Base-by-base conservation (phyloP, 2,329 filamentous ascomycete species). In the Cadophora malorum region DNA sequence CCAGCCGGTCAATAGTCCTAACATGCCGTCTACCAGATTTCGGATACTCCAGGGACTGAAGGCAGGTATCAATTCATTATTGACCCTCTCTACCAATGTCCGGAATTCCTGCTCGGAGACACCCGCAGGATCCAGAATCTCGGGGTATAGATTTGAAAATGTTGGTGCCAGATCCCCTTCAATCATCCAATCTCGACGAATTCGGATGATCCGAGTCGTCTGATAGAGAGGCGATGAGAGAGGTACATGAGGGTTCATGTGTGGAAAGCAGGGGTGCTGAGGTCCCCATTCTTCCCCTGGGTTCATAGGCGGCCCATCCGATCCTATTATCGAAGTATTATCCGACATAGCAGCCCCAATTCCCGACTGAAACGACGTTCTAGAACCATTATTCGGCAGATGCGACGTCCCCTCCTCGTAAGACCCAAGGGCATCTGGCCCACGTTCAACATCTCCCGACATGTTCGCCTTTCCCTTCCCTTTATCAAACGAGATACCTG, bases 101-200 rank as follows among this genome's bases (percentile, higher is more conserved):
- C 96, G 88, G 76, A 99, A 99, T 74, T 97, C 93, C 68, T 90
- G 90, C 79, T 99, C 96, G 0, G 88, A 86, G 53, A 99, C 81
- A 38, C 94, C 88, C 0, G 88, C 88, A 0, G 94, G 93, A 72
- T 97, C 94, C 8, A 99, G 83, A 67, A 99, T 97, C 78, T 99
- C 96, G 0, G 96, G 96, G 76, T 99, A 99, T 2, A 97, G 84
- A 75, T 98, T 97, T 19, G 93, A 96, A 78, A 96, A 98, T 0
- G 94, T 93, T 0, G 96, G 96, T 1, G 94, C 95, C 33, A 97
- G 82, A 79, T 99, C 96, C 45, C 95, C 96, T 69, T 90, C 87
- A 35, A 94, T 80, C 80, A 98, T 90, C 92, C 94, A 99, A 79
- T 99, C 96, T 52, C 96, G 87, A 67, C 90, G 90, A 70, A 99